Evolutionary conservation across 805 yeast genomes (phyloP).

Genomic region (Metschnikowia drakensbergensis): DNA sequence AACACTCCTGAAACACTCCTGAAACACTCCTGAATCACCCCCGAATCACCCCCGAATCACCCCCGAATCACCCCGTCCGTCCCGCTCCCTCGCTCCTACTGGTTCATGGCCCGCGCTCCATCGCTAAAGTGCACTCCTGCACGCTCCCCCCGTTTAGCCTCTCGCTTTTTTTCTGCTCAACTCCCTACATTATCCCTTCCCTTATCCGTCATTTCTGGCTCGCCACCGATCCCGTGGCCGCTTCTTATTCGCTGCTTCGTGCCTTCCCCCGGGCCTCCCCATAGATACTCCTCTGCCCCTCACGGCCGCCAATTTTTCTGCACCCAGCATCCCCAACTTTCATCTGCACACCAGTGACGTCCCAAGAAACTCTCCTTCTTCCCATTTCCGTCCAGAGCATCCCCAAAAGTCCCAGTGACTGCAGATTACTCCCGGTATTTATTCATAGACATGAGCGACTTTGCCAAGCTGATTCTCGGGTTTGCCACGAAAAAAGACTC

Average conservation of each 20-base stretch:
- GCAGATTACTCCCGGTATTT: background rate
- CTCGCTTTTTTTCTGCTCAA: constrained; percentile 6
- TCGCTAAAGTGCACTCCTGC: constrained; percentile 6
- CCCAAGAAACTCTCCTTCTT: background rate
- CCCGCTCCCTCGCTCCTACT: background rate
- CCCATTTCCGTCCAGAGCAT: background rate
- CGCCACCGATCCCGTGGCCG: constrained; percentile 1
- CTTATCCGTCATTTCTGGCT: constrained; percentile 1
- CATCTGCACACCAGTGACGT: too few species aligned
- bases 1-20: background rate
- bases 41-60: too few species aligned
- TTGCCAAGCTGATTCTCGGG: constrained; percentile 44
- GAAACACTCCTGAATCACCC: too few species aligned
- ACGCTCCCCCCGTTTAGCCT: constrained; percentile 1
- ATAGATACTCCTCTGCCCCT: background rate
- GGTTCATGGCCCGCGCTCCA: background rate
- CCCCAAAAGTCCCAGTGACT: background rate
- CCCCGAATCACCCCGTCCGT: too few species aligned
- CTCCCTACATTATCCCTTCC: constrained; percentile 1
- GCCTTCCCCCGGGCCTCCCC: background rate
- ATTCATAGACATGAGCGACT: constrained; percentile 36
- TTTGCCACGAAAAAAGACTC: constrained; percentile 32
- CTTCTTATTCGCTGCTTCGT: background rate
- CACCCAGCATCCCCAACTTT: background rate
- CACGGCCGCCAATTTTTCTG: too few species aligned